phyloP scores from a whole-genome alignment of 345 rosid genomes.

The Aquilaria malaccensis region DNA sequence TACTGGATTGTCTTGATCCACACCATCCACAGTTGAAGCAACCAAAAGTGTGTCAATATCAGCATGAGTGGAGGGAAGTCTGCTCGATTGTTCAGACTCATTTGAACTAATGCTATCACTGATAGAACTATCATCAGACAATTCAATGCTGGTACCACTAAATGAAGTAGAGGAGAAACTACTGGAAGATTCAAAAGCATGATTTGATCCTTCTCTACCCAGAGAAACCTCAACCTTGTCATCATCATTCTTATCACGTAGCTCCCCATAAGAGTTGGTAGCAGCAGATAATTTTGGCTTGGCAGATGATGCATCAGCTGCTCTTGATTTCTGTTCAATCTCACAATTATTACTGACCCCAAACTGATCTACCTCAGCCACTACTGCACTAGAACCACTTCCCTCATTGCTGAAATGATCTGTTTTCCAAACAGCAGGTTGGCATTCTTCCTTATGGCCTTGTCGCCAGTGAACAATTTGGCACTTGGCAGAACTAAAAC shows the following conservation, averaged over 20 bases:
- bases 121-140: constrained; percentile 67
- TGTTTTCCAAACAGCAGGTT: constrained; percentile 28
- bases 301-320: constrained; percentile 22
- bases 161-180: constrained; percentile 76
- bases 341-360: constrained; percentile 16
- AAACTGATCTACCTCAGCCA: constrained; percentile 22
- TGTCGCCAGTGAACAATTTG: constrained; percentile 94
- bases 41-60: constrained; percentile 28
- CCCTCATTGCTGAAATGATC: constrained; percentile 26
- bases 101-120: constrained; percentile 57
- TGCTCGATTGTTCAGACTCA: constrained; percentile 49
- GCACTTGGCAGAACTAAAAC: constrained; percentile 74
- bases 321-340: constrained; percentile 23
- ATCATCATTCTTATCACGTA: constrained; percentile 24
- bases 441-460: constrained; percentile 92
- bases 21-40: constrained; percentile 22
- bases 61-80: constrained; percentile 26
- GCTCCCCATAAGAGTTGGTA: constrained; percentile 27
- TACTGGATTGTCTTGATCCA: constrained; percentile 32
- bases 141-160: constrained; percentile 39
- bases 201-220: constrained; percentile 36
- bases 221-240: constrained; percentile 32
- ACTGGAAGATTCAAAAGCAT: constrained; percentile 46
- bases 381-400: constrained; percentile 25
- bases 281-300: constrained; percentile 25